A percentile compares a stretch with the other conserved stretches of the same genome.
Evolutionary conservation across 2,329 filamentous ascomycete genomes (phyloP).

Genomic region (Microcera coccophila): DNA sequence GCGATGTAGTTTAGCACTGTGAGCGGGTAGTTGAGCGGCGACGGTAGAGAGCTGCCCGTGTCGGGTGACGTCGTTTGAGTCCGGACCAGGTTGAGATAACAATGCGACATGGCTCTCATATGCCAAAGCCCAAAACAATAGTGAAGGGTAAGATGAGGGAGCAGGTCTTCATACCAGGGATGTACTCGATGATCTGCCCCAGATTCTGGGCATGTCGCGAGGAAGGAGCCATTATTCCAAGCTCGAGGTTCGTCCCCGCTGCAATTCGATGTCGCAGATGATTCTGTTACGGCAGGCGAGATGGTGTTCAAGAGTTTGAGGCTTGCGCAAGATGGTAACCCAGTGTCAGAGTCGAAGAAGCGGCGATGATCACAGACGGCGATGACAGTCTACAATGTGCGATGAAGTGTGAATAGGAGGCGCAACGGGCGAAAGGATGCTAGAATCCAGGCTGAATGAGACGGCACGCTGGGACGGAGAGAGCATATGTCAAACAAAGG

Average conservation of each 20-base stretch:
- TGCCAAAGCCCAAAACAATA: slow-evolving; percentile 11
- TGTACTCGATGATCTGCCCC: slow-evolving; percentile 93
- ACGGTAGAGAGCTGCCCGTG: slow-evolving; percentile 3
- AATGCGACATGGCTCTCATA: slow-evolving; percentile 30
- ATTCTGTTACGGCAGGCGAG: slow-evolving; percentile 7
- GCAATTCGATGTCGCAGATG: slow-evolving; percentile 4
- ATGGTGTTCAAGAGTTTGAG: not conserved
- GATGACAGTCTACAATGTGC: not conserved
- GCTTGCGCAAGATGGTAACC: slow-evolving; percentile 1
- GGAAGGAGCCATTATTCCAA: slow-evolving; percentile 48
- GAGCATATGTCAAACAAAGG: slow-evolving; percentile 8
- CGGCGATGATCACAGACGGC: slow-evolving; percentile 11
- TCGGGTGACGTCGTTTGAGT: slow-evolving; percentile 8
- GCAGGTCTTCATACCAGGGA: slow-evolving; percentile 65
- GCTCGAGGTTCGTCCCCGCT: slow-evolving; percentile 21
- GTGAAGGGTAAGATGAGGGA: slow-evolving; percentile 7
- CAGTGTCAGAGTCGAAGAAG: slow-evolving; percentile 6
- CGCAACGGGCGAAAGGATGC: slow-evolving; percentile 11
- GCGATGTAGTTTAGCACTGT: slow-evolving; percentile 29
- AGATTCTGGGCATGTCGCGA: slow-evolving; percentile 54
- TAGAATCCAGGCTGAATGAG: slow-evolving; percentile 9
- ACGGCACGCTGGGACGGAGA: slow-evolving; percentile 15
- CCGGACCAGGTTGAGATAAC: slow-evolving; percentile 20
- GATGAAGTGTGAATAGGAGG: slow-evolving; percentile 19
- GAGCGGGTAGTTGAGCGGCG: slow-evolving; percentile 5